A percentile compares a stretch with the other conserved stretches of the same genome.
phyloP scores from a whole-genome alignment of 2,329 filamentous ascomycete genomes.

The Talaromyces sp. region DNA sequence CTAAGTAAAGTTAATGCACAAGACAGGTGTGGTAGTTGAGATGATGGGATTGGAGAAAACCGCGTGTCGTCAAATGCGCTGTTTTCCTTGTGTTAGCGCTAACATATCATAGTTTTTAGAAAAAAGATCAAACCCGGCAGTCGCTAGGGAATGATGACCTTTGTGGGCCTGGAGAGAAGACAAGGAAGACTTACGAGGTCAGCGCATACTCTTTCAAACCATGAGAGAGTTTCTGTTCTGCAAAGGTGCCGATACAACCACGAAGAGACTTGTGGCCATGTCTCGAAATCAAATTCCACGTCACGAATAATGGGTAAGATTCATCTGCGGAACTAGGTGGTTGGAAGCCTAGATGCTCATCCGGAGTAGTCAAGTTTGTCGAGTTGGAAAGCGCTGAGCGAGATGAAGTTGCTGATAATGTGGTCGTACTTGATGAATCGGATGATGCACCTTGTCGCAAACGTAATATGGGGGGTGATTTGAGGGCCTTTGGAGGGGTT shows the following conservation, averaged over 20 bases:
- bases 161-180: neutral
- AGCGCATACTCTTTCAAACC: slow-evolving; percentile 77
- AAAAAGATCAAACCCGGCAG: neutral
- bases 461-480: slow-evolving; percentile 30
- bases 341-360: slow-evolving; percentile 24
- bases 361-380: slow-evolving; percentile 42
- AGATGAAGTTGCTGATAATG: slow-evolving; percentile 46
- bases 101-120: neutral
- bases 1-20: slow-evolving; percentile 75
- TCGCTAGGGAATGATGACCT: no score
- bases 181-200: slow-evolving; percentile 57
- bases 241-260: slow-evolving; percentile 95
- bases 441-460: slow-evolving; percentile 33
- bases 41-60: slow-evolving; percentile 52
- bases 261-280: slow-evolving; percentile 64
- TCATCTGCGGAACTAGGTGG: slow-evolving; percentile 23
- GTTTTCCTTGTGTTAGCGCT: slow-evolving; percentile 10
- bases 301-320: slow-evolving; percentile 79
- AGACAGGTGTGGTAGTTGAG: slow-evolving; percentile 44
- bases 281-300: slow-evolving; percentile 74
- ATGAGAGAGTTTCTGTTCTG: slow-evolving; percentile 63
- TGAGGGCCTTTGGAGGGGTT: slow-evolving; percentile 22
- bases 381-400: slow-evolving; percentile 39
- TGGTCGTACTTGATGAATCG: slow-evolving; percentile 36
- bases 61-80: slow-evolving; percentile 61